Percentiles rank a stretch among this genome's conserved stretches.
Conservation (phyloP, 2,329 filamentous ascomycete species). For the Neocucurbitaria cava region DNA sequence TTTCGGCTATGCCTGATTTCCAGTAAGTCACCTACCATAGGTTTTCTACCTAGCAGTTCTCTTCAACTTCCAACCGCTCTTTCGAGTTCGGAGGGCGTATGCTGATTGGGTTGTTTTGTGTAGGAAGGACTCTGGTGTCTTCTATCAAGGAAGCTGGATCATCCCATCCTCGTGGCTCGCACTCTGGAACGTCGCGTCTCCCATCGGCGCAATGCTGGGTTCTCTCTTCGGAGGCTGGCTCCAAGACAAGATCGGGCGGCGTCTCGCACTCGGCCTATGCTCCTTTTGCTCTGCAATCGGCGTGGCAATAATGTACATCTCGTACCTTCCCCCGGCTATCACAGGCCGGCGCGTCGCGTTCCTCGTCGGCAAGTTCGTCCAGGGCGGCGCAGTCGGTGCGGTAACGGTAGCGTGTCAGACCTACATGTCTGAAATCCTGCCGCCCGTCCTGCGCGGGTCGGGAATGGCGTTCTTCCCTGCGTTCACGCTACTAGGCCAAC, state of each 20-base stretch:
- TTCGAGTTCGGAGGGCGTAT: too few relatives aligned
- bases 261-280: constrained; percentile 25
- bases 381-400: constrained; percentile 56
- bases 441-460: constrained; percentile 55
- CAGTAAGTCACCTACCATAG: too few relatives aligned
- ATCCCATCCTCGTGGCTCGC: constrained; percentile 38
- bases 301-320: constrained; percentile 39
- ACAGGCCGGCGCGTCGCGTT: constrained; percentile 45
- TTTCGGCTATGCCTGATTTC: constrained; percentile 38
- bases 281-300: constrained; percentile 37
- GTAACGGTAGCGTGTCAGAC: constrained; percentile 51
- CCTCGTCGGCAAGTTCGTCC: constrained; percentile 55
- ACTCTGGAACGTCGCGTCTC: constrained; percentile 35
- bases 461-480: constrained; percentile 59
- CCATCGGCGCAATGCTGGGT: constrained; percentile 37
- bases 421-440: constrained; percentile 61
- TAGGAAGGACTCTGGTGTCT: constrained; percentile 35
- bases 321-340: constrained; percentile 31
- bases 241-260: constrained; percentile 35
- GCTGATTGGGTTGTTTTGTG: neutral
- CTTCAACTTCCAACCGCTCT: too few relatives aligned
- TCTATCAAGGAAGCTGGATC: constrained; percentile 35
- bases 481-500: constrained; percentile 58
- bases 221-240: constrained; percentile 34
- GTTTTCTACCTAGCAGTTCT: too few relatives aligned